phyloP scores from a whole-genome alignment of 768 basidiomycete genomes.

The Exidia glandulosa region DNA sequence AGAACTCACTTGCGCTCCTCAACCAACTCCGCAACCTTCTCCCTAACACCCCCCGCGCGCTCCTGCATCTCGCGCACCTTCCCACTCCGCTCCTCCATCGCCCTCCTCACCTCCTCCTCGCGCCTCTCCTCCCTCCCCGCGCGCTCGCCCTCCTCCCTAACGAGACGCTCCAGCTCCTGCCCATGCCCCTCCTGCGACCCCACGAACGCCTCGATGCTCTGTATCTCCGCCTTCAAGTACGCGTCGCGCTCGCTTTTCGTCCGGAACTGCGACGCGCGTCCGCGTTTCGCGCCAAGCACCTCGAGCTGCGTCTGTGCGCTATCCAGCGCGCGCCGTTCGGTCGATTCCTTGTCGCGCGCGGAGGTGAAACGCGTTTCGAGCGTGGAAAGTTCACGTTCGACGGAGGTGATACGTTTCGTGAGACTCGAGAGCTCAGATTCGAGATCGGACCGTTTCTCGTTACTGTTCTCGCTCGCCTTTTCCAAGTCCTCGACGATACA shows the following conservation, averaged over 20 bases:
- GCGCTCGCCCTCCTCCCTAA: slow-evolving; percentile 41
- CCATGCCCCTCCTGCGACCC: slow-evolving; percentile 12
- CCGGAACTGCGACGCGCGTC: slow-evolving; percentile 74
- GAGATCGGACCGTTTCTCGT: no score
- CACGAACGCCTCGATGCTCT: background rate
- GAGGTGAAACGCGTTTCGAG: slow-evolving; percentile 64
- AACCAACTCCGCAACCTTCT: slow-evolving; percentile 52
- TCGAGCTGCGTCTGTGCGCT: slow-evolving; percentile 59
- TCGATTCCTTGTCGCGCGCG: slow-evolving; percentile 39
- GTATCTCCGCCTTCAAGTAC: slow-evolving; percentile 71
- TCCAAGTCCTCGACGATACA: no score
- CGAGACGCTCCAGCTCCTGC: slow-evolving; percentile 21
- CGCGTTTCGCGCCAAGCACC: slow-evolving; percentile 82
- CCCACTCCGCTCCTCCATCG: slow-evolving; percentile 46
- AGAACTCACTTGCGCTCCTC: slow-evolving; percentile 63
- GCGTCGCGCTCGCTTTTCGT: slow-evolving; percentile 76
- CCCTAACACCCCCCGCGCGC: slow-evolving; percentile 48
- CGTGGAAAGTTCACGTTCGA: slow-evolving; percentile 49
- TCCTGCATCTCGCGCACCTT: slow-evolving; percentile 48
- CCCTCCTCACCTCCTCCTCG: slow-evolving; percentile 34
- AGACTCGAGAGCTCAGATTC: no score
- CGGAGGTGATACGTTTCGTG: no score
- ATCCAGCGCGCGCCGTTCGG: slow-evolving; percentile 47
- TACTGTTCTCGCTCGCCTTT: no score
- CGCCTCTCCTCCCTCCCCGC: slow-evolving; percentile 40